Percentiles rank a stretch among this genome's conserved stretches.
Evolutionary conservation across 108 stramenopile genomes (phyloP).

Genomic region (Cyclotella kingstonii): DNA sequence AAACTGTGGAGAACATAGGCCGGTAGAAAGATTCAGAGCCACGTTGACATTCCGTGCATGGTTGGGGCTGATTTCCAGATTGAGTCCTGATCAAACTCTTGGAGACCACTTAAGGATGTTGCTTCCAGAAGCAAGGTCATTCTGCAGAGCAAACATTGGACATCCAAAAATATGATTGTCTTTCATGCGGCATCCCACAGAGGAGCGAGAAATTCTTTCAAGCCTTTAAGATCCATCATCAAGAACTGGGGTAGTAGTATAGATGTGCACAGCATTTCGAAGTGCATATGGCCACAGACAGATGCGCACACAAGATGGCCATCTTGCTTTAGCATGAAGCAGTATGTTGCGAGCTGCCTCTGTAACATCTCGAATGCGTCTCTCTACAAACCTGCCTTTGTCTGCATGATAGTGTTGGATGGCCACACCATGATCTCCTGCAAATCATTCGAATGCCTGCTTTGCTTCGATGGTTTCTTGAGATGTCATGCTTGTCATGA

Average conservation of each 20-base stretch:
- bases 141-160: conserved; percentile 2
- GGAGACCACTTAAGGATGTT: not conserved
- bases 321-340: not conserved
- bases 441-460: too few species aligned
- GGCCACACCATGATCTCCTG: too few species aligned
- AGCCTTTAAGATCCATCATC: not conserved
- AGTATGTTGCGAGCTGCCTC: not conserved
- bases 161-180: too few species aligned
- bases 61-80: not conserved
- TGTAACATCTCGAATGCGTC: not conserved
- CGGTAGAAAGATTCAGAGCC: conserved; percentile 22
- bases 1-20: conserved; percentile 39
- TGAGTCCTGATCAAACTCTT: not conserved
- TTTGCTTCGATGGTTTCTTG: too few species aligned
- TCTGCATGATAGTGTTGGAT: too few species aligned
- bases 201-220: not conserved
- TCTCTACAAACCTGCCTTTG: conserved; percentile 33
- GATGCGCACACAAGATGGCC: not conserved
- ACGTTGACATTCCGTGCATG: conserved; percentile 19
- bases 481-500: too few species aligned
- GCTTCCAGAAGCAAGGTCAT: not conserved
- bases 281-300: not conserved
- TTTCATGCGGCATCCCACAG: too few species aligned
- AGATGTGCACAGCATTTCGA: not conserved
- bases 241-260: not conserved